These are phyloP conservation scores for Boletellus emodensis DNA, from an alignment of 768 basidiomycete genomes.

Conservation along the genomic window DNA sequence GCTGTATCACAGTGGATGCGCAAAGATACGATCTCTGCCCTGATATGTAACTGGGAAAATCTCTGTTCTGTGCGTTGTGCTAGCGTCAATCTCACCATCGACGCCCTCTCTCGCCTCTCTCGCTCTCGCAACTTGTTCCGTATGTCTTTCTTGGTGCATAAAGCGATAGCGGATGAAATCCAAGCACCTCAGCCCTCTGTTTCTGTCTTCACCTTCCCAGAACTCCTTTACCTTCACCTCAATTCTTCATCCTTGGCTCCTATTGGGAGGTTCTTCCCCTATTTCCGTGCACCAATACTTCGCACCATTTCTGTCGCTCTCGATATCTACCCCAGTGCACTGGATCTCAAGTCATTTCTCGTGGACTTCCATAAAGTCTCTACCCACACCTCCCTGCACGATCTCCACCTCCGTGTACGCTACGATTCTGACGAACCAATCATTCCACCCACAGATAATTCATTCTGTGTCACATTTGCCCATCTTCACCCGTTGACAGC, in stretches of 20 bases:
- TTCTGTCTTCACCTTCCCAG: neutral
- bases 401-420: neutral
- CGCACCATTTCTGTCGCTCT: too few species aligned
- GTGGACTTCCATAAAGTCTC: neutral
- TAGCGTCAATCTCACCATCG: neutral
- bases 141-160: neutral
- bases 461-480: neutral
- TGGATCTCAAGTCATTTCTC: conserved; percentile 5
- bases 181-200: neutral
- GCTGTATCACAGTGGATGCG: neutral
- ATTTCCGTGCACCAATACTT: neutral
- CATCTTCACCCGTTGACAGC: conserved; percentile 1
- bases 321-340: neutral
- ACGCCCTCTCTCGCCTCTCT: neutral
- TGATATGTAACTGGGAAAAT: neutral
- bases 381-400: neutral
- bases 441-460: neutral
- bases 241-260: neutral
- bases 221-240: neutral
- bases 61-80: neutral
- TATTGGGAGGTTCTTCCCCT: neutral
- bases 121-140: neutral
- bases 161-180: too few species aligned
- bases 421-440: neutral
- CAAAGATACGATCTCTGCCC: neutral